Evolutionary conservation across 352 stramenopile genomes (phyloP), one percentile per base, ranked within the genome.

Genomic region (Globisporangium camurandrum): DNA sequence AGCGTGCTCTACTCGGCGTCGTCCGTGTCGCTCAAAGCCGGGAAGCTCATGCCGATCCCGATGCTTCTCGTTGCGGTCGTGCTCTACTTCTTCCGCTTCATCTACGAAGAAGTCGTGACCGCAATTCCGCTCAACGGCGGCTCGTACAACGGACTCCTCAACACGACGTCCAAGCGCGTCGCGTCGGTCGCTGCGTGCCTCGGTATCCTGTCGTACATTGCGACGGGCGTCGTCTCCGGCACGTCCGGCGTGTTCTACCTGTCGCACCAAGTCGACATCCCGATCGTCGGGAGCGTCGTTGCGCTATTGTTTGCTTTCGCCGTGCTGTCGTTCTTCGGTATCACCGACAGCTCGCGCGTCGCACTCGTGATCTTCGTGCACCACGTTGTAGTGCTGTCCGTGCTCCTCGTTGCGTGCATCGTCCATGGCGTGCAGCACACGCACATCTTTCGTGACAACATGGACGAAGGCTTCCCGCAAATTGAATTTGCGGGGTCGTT

Each of bases 71-170:
- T 98, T 34, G 90, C 87, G 1, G 81, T 73, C 11, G 85, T 94
- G 57, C 66, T 95, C 22, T 95, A 95, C 57, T 59, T 91, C 34
- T 92, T 89, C 62, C 86, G 85, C 20, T 96, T 95, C 60, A 97
- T 98, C 67, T 98, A 98, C 62, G 87, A 84, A 37, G 93, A 98
- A 57, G 93, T 96, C 26, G 83, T 94, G 51, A 88, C 88, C 62
- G 93, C 93, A 19, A 86, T 98, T 36, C 92, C 92, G 10, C 84
- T 97, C 46, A 98, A 98, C 66, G 93, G 93, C 51, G 93, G 93
- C 51, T 96, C 90, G 39, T 98, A 98, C 73, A 98, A 97, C 61
- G 86, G 97, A 43, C 74, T 98, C 49, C 75, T 98, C 42, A 98
- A 98, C 73, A 97, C 89, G 36, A 98, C 92, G 38, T 93, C 75